Percentiles rank a stretch among this genome's conserved stretches.
These are phyloP conservation scores for Ambrosiella beaveri DNA, from an alignment of 2,329 filamentous ascomycete species.

Conservation along the genomic window DNA sequence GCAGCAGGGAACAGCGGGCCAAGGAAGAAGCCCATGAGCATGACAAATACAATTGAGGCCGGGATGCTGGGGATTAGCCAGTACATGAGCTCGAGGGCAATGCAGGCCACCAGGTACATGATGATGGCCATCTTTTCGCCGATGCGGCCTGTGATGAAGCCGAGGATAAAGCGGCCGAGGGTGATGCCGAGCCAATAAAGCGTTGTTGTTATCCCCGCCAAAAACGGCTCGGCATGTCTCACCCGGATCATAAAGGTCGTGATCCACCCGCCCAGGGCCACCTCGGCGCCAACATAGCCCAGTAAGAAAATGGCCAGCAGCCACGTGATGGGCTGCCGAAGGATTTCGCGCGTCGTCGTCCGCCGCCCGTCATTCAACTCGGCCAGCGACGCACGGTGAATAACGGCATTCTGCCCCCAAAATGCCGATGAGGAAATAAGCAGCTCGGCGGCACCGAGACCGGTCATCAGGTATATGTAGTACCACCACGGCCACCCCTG, in stretches of 20 bases:
- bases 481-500: slow-evolving; percentile 46
- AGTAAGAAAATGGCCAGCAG: slow-evolving; percentile 58
- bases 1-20: slow-evolving; percentile 64
- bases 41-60: slow-evolving; percentile 53
- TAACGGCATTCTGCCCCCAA: slow-evolving; percentile 41
- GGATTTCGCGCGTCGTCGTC: slow-evolving; percentile 28
- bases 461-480: slow-evolving; percentile 63
- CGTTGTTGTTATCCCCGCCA: slow-evolving; percentile 57
- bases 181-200: slow-evolving; percentile 78
- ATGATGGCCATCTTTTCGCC: slow-evolving; percentile 53
- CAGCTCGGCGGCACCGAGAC: slow-evolving; percentile 38
- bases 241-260: slow-evolving; percentile 75
- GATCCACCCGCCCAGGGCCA: slow-evolving; percentile 61
- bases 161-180: slow-evolving; percentile 51
- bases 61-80: slow-evolving; percentile 68
- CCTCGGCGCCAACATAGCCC: slow-evolving; percentile 63
- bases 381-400: slow-evolving; percentile 30
- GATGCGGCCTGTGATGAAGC: slow-evolving; percentile 56
- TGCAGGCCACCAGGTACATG: slow-evolving; percentile 44
- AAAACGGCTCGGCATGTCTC: slow-evolving; percentile 49
- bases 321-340: slow-evolving; percentile 47
- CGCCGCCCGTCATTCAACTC: slow-evolving; percentile 21
- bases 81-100: slow-evolving; percentile 53
- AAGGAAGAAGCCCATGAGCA: slow-evolving; percentile 60
- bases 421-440: slow-evolving; percentile 36